Percentiles rank a stretch among this genome's conserved stretches.
phyloP scores from a whole-genome alignment of 164 flowering plant species.

The Akebia trifoliata region DNA sequence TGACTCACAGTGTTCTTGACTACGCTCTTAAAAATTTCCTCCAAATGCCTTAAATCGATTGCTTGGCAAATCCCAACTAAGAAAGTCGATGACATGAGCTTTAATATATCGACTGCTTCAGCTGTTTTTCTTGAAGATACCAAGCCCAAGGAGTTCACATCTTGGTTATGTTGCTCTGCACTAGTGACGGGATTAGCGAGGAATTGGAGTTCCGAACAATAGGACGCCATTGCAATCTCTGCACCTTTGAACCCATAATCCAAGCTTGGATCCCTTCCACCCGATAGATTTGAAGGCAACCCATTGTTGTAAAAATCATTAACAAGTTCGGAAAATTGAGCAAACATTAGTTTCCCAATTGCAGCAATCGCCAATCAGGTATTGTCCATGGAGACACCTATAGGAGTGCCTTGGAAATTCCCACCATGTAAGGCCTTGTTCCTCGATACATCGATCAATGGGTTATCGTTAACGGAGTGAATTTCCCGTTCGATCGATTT shows the following conservation, averaged over 20 bases:
- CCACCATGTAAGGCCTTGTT: slow-evolving; percentile 33
- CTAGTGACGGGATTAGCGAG: slow-evolving; percentile 31
- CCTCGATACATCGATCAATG: slow-evolving; percentile 27
- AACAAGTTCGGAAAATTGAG: slow-evolving; percentile 31
- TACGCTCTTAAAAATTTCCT: slow-evolving; percentile 18
- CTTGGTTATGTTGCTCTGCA: slow-evolving; percentile 34
- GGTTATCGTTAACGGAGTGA: slow-evolving; percentile 32
- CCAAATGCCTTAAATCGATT: slow-evolving; percentile 28
- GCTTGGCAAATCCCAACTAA: slow-evolving; percentile 27
- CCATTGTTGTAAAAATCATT: slow-evolving; percentile 29
- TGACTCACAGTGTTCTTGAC: slow-evolving; percentile 11
- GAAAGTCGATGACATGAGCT: slow-evolving; percentile 28
- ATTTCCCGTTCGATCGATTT: slow-evolving; percentile 29
- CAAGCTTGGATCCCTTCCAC: slow-evolving; percentile 25
- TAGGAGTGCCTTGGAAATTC: slow-evolving; percentile 34
- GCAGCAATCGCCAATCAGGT: slow-evolving; percentile 25
- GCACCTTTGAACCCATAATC: slow-evolving; percentile 33
- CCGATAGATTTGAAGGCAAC: slow-evolving; percentile 26
- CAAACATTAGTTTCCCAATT: slow-evolving; percentile 33
- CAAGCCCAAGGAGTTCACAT: slow-evolving; percentile 29
- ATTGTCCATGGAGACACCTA: slow-evolving; percentile 32
- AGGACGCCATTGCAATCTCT: slow-evolving; percentile 35
- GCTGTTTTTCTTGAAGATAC: slow-evolving; percentile 24
- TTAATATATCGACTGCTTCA: slow-evolving; percentile 26
- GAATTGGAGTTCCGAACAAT: slow-evolving; percentile 28